These are phyloP conservation scores for Cenchrus fungigraminus DNA, from an alignment of 176 grass and related monocot genomes.

Conservation along the genomic window DNA sequence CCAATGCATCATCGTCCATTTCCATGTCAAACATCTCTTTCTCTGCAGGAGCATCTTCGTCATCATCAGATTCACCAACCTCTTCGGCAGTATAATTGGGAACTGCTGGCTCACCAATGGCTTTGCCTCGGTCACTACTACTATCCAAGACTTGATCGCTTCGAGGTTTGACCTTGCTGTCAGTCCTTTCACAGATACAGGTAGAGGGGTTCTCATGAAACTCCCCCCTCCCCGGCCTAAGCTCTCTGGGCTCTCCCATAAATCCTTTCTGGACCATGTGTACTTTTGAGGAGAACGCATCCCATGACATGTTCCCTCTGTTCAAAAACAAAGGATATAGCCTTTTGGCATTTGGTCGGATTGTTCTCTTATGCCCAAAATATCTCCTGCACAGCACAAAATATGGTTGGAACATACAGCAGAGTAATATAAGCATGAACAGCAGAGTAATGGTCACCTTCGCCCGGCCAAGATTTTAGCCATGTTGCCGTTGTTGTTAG, in stretches of 20 bases:
- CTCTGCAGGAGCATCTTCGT: slow-evolving; percentile 45
- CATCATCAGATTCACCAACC: slow-evolving; percentile 32
- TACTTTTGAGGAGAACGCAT: slow-evolving; percentile 60
- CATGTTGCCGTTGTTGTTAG: slow-evolving; percentile 89
- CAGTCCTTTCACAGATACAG: slow-evolving; percentile 66
- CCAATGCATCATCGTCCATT: slow-evolving; percentile 42
- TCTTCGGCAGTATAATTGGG: slow-evolving; percentile 41
- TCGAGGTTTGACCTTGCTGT: slow-evolving; percentile 20
- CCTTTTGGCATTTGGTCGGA: slow-evolving; percentile 72
- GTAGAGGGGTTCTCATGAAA: slow-evolving; percentile 76
- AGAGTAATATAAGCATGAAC: neutral
- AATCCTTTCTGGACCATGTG: slow-evolving; percentile 63
- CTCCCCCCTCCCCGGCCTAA: slow-evolving; percentile 71
- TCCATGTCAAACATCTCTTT: slow-evolving; percentile 39
- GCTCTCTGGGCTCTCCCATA: slow-evolving; percentile 77
- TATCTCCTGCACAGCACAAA: slow-evolving; percentile 59
- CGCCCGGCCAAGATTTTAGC: slow-evolving; percentile 78
- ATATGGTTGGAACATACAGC: slow-evolving; percentile 19
- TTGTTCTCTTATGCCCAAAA: slow-evolving; percentile 75
- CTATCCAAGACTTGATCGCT: neutral
- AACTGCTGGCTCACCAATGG: slow-evolving; percentile 25
- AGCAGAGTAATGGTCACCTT: slow-evolving; percentile 50
- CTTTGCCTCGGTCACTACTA: slow-evolving; percentile 10
- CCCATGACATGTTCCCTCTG: slow-evolving; percentile 70
- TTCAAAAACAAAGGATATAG: slow-evolving; percentile 65